Conservation (phyloP, 2,329 filamentous ascomycete genomes). For the Clathrospora elynae region DNA sequence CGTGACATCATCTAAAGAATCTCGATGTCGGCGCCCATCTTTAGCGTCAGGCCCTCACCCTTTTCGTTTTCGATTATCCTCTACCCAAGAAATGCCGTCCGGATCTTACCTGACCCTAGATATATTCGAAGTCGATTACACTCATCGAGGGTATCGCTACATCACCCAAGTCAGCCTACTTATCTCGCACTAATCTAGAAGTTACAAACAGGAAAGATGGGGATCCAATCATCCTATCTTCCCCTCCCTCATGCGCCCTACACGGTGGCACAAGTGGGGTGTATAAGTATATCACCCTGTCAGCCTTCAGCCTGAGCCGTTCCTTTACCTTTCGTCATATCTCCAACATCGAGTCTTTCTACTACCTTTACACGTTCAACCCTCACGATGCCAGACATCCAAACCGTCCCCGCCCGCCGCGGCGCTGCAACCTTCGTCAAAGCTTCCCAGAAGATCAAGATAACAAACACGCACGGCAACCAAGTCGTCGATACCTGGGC, state of each 20-base stretch:
- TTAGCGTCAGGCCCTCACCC: too few relatives aligned
- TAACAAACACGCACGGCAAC: conserved; percentile 56
- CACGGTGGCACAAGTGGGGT: conserved; percentile 15
- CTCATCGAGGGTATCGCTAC: not conserved
- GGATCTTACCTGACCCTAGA: not conserved
- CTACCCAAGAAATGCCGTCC: not conserved
- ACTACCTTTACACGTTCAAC: not conserved
- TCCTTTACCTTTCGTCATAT: not conserved
- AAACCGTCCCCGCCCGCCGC: conserved; percentile 52
- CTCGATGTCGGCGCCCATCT: not conserved
- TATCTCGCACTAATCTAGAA: conserved; percentile 8
- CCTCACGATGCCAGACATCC: too few relatives aligned
- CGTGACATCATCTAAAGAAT: conserved; percentile 14
- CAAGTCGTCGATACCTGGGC: conserved; percentile 60
- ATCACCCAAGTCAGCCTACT: too few relatives aligned
- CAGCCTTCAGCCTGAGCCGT: not conserved
- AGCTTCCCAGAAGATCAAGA: conserved; percentile 50
- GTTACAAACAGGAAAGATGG: not conserved
- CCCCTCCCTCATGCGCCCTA: conserved; percentile 17
- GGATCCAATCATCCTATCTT: conserved; percentile 19
- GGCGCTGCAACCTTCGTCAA: conserved; percentile 50
- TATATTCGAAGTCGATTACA: not conserved
- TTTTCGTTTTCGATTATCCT: not conserved
- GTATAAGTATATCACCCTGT: conserved; percentile 5
- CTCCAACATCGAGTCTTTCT: not conserved